Evolutionary conservation across 495 filamentous ascomycete genomes (phyloP), one percentile per base, ranked within the genome.

Genomic region (Penicillium chermesinum): DNA sequence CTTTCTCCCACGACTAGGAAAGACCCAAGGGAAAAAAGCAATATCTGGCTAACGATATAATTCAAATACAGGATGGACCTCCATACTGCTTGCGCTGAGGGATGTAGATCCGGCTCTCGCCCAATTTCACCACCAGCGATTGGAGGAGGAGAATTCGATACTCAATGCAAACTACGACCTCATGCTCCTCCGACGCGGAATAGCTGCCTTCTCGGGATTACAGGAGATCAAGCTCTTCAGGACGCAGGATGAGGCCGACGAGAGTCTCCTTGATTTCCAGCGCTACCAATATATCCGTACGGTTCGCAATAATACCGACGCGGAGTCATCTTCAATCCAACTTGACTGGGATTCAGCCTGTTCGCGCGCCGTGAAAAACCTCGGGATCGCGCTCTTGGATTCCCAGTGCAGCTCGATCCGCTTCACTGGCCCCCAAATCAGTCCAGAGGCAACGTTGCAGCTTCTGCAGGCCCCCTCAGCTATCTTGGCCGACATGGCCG

Each of bases 151-250:
- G 48, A 57, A 38, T 5, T 50, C 18, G 17, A 48, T 74, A 1
- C 36, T 65, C 36, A 50, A 61, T 10, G 52, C 52, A 2, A 54
- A 57, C 38, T 49, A 54, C 17, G 71, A 74, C 41, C 48, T 64
- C 37, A 13, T 21, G 13, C 53, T 77, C n/a, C 66, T 87, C 13
- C 74, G 68, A 22, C 70, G 67, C 44, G 83, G 82, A 32, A 71
- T 85, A 40, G 53, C 63, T 4, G 73, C 76, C 2, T 86, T 87
- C 54, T 71, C 71, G 1, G 71, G 73, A 2, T 72, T 88, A 7
- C 77, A 83, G 53, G 76, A 85, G 55, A 74, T 88, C 37, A 82
- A 86, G 50, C 72, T 88, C 16, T 71, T 87, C 17, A 77, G 80
- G 8, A 52, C 86, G 10, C 76, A 80, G 52, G 83, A 86, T 47